Base-by-base conservation (phyloP, 805 yeast genomes). In the Nakazawaea wyomingensis region DNA sequence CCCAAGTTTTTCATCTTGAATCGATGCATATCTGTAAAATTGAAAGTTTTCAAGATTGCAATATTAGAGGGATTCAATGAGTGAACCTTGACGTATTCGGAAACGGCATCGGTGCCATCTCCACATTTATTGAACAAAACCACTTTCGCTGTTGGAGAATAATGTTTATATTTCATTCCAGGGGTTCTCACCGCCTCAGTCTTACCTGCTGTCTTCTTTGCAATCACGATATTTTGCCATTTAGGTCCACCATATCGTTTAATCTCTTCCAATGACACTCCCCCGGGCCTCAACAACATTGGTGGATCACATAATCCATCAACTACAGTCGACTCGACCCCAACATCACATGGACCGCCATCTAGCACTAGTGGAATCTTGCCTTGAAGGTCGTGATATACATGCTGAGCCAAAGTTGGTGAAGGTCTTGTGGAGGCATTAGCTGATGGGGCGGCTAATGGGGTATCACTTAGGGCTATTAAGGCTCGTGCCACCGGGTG, bases 391-490 rank as follows among this genome's bases (percentile, higher is more conserved):
- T 93, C 99, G 54, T 79, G 78, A 51, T 65, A 76, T 0, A 93
- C 99, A 59, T 93, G 99, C 8, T 72, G 62, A 0, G 99, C 98
- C 27, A 72, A 55, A 0, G 99, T 93, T 1, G 98, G 96, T 16
- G 96, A 85, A 1, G 99, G 99, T 39, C 88, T 68, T 0, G 99
- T 93, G 1, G 96, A 88, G 1, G 96, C 91, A 61, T 93, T 93
- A 2, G 99, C 99, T 1, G 96, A 87, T 0, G 99, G 99, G 0
- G 99, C 99, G 1, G 99, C 99, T 29, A 93, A 63, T 1, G 99
- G 98, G 2, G 85, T 75, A 50, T 89, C 93, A 42, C 95, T 78
- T 10, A 85, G 54, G 2, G 87, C 85, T 42, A 93, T 89, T 36
- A 93, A 66, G 0, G 98, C 96, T 48, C 99, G 68, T 0, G 98